Percentiles rank a stretch among this genome's conserved stretches.
Conservation (phyloP, 2,329 filamentous ascomycete genomes). For the Lecanicillium sp. region DNA sequence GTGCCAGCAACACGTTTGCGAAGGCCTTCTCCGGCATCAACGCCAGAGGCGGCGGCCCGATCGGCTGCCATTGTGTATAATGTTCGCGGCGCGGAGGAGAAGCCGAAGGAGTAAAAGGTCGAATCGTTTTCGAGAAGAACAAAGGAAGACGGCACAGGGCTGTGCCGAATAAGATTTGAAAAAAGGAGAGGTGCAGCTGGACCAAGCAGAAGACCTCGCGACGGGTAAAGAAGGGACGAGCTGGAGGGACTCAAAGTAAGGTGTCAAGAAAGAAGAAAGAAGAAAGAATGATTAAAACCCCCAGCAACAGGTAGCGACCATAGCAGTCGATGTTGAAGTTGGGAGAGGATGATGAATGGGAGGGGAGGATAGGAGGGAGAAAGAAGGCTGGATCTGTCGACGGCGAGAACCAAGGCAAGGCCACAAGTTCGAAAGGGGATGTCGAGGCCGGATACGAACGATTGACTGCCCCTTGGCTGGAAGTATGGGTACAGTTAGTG, state of each 20-base stretch:
- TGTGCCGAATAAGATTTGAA: slow-evolving; percentile 8
- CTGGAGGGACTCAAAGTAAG: slow-evolving; percentile 25
- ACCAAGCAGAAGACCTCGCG: slow-evolving; percentile 18
- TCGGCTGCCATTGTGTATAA: slow-evolving; percentile 45
- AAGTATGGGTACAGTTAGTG: too few relatives aligned
- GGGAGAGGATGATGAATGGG: neutral
- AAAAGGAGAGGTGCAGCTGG: slow-evolving; percentile 15
- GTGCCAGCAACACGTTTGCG: slow-evolving; percentile 46
- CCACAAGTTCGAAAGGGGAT: slow-evolving; percentile 8
- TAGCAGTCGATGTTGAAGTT: slow-evolving; percentile 16
- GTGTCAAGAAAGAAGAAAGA: slow-evolving; percentile 15
- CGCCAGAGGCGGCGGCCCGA: slow-evolving; percentile 53
- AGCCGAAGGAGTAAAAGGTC: neutral
- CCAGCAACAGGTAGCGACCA: slow-evolving; percentile 13
- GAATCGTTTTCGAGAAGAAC: slow-evolving; percentile 4
- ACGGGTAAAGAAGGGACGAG: slow-evolving; percentile 32
- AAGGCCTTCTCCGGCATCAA: slow-evolving; percentile 50
- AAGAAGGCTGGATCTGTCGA: slow-evolving; percentile 6
- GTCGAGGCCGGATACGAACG: slow-evolving; percentile 7
- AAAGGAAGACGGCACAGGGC: slow-evolving; percentile 4
- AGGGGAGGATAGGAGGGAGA: neutral
- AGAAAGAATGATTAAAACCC: slow-evolving; percentile 15
- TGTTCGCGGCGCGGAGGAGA: slow-evolving; percentile 8
- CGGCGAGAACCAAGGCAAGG: too few relatives aligned
- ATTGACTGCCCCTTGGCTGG: slow-evolving; percentile 4